Evolutionary conservation across 352 stramenopile genomes (phyloP).

Genomic region (Globisporangium yorkense): DNA sequence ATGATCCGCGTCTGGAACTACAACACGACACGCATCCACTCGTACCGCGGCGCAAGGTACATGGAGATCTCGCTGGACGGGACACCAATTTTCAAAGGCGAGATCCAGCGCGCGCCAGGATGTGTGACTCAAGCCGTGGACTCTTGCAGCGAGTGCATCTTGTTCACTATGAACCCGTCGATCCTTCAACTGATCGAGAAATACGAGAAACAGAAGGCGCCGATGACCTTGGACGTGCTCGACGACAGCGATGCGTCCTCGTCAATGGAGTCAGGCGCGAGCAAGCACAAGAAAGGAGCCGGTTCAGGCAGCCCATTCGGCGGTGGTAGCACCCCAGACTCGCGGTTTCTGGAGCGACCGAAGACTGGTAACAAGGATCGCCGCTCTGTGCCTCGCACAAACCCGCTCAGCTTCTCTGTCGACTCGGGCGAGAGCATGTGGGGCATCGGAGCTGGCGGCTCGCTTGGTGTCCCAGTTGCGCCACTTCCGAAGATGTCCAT

Average conservation of each 20-base stretch:
- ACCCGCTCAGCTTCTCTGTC: conserved; percentile 16
- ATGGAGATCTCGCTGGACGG: conserved; percentile 59
- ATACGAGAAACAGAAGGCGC: conserved; percentile 49
- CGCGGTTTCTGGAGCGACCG: conserved; percentile 31
- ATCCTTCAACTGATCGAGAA: conserved; percentile 81
- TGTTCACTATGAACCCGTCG: conserved; percentile 74
- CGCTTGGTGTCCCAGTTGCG: conserved; percentile 18
- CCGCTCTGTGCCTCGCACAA: conserved; percentile 17
- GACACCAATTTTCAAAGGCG: conserved; percentile 72
- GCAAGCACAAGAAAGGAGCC: background rate
- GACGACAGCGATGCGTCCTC: background rate
- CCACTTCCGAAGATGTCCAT: conserved; percentile 35
- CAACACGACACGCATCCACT: conserved; percentile 78
- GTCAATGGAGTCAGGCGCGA: too few relatives aligned
- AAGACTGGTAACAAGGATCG: conserved; percentile 46
- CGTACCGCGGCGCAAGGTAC: conserved; percentile 59
- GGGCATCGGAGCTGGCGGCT: background rate
- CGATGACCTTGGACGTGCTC: background rate
- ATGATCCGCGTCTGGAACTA: conserved; percentile 90
- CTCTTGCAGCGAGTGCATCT: conserved; percentile 73
- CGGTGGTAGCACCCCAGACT: conserved; percentile 4
- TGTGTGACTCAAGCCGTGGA: conserved; percentile 52
- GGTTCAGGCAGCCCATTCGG: background rate
- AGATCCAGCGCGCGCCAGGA: conserved; percentile 66
- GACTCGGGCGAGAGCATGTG: conserved; percentile 2